Conservation (phyloP, 1,284 basidiomycete species). For the Tilletia indica region DNA sequence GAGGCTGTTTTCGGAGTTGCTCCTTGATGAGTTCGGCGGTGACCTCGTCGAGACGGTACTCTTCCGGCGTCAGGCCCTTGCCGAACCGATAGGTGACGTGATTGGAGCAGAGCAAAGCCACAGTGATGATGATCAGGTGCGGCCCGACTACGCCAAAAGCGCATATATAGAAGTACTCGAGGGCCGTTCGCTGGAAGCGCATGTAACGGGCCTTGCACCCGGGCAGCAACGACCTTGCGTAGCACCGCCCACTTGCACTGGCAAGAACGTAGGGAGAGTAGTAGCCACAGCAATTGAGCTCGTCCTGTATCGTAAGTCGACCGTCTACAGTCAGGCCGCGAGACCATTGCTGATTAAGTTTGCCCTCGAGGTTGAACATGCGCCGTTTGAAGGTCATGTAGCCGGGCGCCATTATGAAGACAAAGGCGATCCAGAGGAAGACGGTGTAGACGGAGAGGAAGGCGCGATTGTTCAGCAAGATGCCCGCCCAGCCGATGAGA, state of each 20-base stretch:
- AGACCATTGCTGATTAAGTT: conserved; percentile 71
- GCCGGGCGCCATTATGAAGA: conserved; percentile 66
- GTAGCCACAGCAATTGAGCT: conserved; percentile 69
- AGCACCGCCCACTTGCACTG: conserved; percentile 65
- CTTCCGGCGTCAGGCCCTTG: conserved; percentile 74
- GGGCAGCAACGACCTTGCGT: conserved; percentile 65
- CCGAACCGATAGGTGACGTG: conserved; percentile 74
- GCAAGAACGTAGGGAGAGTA: conserved; percentile 68
- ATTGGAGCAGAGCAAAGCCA: conserved; percentile 68
- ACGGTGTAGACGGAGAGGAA: conserved; percentile 71
- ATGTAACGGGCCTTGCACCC: conserved; percentile 71
- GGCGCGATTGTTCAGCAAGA: conserved; percentile 71
- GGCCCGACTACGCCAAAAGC: conserved; percentile 68
- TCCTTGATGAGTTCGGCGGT: conserved; percentile 15
- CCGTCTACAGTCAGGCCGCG: conserved; percentile 62
- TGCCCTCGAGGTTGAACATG: conserved; percentile 71
- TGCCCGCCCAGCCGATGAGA: conserved; percentile 68
- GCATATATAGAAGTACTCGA: conserved; percentile 64
- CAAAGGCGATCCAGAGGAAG: conserved; percentile 69
- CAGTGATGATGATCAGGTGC: conserved; percentile 67
- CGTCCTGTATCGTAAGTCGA: conserved; percentile 67
- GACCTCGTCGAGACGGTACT: conserved; percentile 64
- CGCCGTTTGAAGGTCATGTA: conserved; percentile 69
- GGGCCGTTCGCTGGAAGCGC: conserved; percentile 64
- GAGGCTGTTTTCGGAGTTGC: neutral